phyloP scores from a whole-genome alignment of 2,329 filamentous ascomycete genomes.

The Aspergillus novofumigatus region DNA sequence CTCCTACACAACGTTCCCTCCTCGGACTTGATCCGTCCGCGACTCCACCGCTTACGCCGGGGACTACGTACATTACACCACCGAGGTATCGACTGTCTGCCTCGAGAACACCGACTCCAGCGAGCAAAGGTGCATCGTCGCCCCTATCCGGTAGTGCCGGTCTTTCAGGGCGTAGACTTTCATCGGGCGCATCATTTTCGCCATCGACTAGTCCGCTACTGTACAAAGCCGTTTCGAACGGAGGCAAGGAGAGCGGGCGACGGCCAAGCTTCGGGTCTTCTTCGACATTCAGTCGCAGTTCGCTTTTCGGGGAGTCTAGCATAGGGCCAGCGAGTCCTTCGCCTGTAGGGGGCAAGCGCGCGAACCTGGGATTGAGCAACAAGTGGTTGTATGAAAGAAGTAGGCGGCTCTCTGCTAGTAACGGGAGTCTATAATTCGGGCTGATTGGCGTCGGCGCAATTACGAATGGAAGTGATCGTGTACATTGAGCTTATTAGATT shows the following conservation, averaged over 20 bases:
- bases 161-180: constrained; percentile 30
- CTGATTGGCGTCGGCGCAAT: constrained; percentile 8
- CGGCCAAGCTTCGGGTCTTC: constrained; percentile 51
- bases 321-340: constrained; percentile 63
- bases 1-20: constrained; percentile 78
- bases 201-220: constrained; percentile 56
- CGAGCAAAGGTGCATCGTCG: constrained; percentile 31
- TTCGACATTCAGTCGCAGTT: constrained; percentile 38
- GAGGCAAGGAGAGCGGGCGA: constrained; percentile 39
- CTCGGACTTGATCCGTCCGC: constrained; percentile 73
- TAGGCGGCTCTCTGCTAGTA: constrained; percentile 35
- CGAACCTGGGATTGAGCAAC: constrained; percentile 76
- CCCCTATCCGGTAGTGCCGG: constrained; percentile 36
- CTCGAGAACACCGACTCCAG: constrained; percentile 43
- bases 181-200: constrained; percentile 50
- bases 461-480: constrained; percentile 9
- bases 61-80: constrained; percentile 74
- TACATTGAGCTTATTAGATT: constrained; percentile 17
- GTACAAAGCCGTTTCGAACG: constrained; percentile 60
- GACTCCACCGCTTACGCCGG: constrained; percentile 59
- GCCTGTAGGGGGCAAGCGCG: constrained; percentile 60
- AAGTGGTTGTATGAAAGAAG: constrained; percentile 94
- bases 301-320: constrained; percentile 44
- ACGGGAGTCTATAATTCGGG: constrained; percentile 28
- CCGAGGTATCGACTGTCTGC: constrained; percentile 79